phyloP scores from a whole-genome alignment of 2,329 filamentous ascomycete genomes.

The Tolypocladium ophioglossoides region DNA sequence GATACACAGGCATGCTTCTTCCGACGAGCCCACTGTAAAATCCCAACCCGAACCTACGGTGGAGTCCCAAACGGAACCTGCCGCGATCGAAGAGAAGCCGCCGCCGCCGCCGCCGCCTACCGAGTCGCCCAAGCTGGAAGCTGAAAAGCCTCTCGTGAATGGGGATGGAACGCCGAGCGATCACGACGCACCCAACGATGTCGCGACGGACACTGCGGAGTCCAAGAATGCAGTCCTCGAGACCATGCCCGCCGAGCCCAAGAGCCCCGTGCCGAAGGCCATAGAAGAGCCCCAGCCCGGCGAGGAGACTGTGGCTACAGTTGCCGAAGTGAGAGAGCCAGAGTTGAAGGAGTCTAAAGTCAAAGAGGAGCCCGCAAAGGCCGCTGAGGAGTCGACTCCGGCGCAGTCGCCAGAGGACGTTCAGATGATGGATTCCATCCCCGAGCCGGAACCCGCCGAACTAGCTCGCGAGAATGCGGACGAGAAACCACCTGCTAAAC shows the following conservation, averaged over 20 bases:
- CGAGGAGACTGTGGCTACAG: neutral
- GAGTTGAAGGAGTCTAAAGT: neutral
- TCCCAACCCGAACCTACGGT: conserved; percentile 5
- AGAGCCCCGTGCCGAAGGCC: neutral
- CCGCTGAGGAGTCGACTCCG: conserved; percentile 3
- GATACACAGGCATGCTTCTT: conserved; percentile 3
- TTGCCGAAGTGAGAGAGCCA: neutral
- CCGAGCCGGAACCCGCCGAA: conserved; percentile 5
- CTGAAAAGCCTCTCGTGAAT: conserved; percentile 8
- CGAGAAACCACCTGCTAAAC: neutral
- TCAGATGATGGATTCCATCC: conserved; percentile 12
- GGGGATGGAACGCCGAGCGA: conserved; percentile 6
- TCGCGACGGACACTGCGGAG: neutral
- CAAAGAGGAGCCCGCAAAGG: neutral
- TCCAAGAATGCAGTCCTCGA: neutral
- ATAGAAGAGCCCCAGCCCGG: neutral
- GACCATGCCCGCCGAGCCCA: neutral
- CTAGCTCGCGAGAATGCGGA: neutral
- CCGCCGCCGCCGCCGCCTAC: neutral
- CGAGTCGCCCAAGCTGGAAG: conserved; percentile 1
- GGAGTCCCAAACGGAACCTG: conserved; percentile 6
- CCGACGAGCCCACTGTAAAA: conserved; percentile 1
- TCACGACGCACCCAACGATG: conserved; percentile 1
- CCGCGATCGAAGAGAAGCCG: neutral
- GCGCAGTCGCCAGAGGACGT: conserved; percentile 10